Conservation (phyloP, 1,284 basidiomycete species). For the Rhodotorula sp. region DNA sequence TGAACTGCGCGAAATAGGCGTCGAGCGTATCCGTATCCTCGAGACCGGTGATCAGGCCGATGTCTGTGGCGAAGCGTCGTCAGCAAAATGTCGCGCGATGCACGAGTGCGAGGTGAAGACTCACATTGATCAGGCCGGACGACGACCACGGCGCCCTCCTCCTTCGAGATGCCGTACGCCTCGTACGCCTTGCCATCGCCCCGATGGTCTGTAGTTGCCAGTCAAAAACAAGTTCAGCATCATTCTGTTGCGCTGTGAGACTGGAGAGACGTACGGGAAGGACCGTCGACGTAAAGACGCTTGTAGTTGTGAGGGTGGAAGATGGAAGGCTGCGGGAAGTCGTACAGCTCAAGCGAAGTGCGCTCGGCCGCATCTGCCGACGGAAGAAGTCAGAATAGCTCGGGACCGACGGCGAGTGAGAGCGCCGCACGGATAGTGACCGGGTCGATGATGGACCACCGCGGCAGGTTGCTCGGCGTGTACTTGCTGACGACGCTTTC, state of each 20-base stretch:
- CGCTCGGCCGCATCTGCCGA: conserved; percentile 35
- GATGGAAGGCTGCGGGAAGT: conserved; percentile 41
- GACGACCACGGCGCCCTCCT: conserved; percentile 49
- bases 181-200: conserved; percentile 51
- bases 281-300: conserved; percentile 45
- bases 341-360: conserved; percentile 39
- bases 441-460: conserved; percentile 43
- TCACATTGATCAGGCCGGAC: conserved; percentile 49
- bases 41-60: conserved; percentile 37
- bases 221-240: too few relatives aligned
- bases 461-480: conserved; percentile 40
- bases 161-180: conserved; percentile 49
- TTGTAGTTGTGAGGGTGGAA: conserved; percentile 39
- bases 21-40: conserved; percentile 40
- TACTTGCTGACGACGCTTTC: conserved; percentile 47
- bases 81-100: not conserved
- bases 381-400: not conserved
- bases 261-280: conserved; percentile 23
- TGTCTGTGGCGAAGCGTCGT: conserved; percentile 21
- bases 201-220: conserved; percentile 39
- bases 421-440: conserved; percentile 42
- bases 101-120: not conserved
- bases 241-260: not conserved
- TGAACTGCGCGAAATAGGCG: conserved; percentile 40
- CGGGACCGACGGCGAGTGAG: not conserved